phyloP scores from a whole-genome alignment of 1,284 basidiomycete species.

The Ustilago cynodontis region DNA sequence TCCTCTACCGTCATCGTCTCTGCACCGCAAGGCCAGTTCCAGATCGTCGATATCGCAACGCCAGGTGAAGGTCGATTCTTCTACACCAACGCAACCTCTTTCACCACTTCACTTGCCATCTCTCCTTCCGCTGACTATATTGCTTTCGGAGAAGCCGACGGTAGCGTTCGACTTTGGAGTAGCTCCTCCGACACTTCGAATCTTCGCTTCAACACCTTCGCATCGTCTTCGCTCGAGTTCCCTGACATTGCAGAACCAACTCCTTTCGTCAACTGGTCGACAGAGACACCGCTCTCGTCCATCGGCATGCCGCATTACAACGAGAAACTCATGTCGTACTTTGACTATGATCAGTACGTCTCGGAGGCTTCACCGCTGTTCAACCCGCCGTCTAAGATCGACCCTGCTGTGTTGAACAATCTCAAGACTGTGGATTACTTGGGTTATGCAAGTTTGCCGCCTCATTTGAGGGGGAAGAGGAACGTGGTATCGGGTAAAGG shows the following conservation, averaged over 20 bases:
- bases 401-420: constrained; percentile 79
- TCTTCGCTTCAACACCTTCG: constrained; percentile 83
- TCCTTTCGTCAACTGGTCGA: constrained; percentile 80
- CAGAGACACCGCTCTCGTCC: constrained; percentile 86
- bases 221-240: constrained; percentile 85
- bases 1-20: constrained; percentile 83
- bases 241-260: constrained; percentile 81
- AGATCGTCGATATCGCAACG: constrained; percentile 85
- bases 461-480: constrained; percentile 83
- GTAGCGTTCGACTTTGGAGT: constrained; percentile 85
- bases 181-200: constrained; percentile 74
- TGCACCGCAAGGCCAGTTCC: constrained; percentile 87
- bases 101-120: constrained; percentile 83
- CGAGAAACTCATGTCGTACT: constrained; percentile 82
- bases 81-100: constrained; percentile 77
- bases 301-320: constrained; percentile 92
- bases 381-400: constrained; percentile 80
- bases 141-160: constrained; percentile 91
- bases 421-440: constrained; percentile 90
- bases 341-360: constrained; percentile 70
- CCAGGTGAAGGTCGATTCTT: constrained; percentile 79
- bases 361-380: constrained; percentile 72
- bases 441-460: constrained; percentile 85
- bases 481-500: constrained; percentile 76
- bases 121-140: constrained; percentile 89